Evolutionary conservation across 2,329 filamentous ascomycete species (phyloP), one percentile per base, ranked within the genome.

Genomic region (Aspergillus tanneri): DNA sequence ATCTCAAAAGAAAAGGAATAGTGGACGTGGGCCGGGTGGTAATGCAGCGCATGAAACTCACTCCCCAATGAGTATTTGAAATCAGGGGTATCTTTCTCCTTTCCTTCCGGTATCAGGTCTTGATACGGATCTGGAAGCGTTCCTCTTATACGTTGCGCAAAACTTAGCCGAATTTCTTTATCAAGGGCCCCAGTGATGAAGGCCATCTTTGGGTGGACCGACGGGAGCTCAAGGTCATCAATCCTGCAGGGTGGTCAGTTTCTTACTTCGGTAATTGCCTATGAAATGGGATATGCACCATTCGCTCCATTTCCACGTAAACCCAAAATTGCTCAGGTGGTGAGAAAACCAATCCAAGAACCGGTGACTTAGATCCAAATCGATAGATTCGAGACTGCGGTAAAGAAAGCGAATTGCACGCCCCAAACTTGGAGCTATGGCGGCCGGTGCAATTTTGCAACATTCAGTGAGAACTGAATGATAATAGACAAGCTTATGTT

Each of bases 291-390:
- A 25, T 34, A 72, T 77, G 60, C 69, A 83, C 93, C 93, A 99
- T 73, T 99, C 93, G 12, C 87, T 86, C 93, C 93, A 99, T 72
- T 97, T 97, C 93, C 93, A 99, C 8, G 93, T 93, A 68, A 97
- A 99, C 44, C 95, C 93, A 66, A 99, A 99, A 74, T 99, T 99
- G 73, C 91, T 96, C 57, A 99, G 75, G 74, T 99, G 93, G 68
- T 99, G 93, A 14, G 92, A 83, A 65, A 99, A 99, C 93, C 93
- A 99, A 68, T 97, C 92, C 65, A 96, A 78, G 72, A 97, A 97
- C 21, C 93, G 83, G 62, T 91, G 87, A 47, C 78, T 81, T 35
- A 99, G 75, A 71, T 97, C 91, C 39, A 96, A 77, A 64, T 99
- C 93, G 77, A 97, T 84, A 2, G 80, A 81, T 50, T 90, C 85